These are phyloP conservation scores for Volvox africanus DNA, from an alignment of 139 green algal genomes.

Conservation along the genomic window DNA sequence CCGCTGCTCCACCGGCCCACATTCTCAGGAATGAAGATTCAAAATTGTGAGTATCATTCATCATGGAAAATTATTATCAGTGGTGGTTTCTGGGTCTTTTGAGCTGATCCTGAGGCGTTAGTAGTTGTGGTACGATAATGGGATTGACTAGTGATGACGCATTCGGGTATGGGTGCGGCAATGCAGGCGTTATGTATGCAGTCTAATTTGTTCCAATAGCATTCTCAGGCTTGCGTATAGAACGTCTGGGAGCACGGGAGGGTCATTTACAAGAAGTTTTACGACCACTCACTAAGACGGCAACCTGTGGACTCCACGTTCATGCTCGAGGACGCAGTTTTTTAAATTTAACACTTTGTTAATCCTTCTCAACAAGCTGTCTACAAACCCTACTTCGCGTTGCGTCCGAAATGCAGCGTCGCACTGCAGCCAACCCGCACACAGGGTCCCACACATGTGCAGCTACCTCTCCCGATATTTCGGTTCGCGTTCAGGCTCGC, in stretches of 20 bases:
- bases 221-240: background rate
- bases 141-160: background rate
- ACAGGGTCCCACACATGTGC: too few species aligned
- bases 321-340: background rate
- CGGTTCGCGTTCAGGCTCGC: background rate
- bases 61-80: too few species aligned
- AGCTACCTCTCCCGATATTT: background rate
- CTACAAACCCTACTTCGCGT: background rate
- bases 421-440: too few species aligned
- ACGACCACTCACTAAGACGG: background rate
- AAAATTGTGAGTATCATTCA: too few species aligned
- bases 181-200: background rate
- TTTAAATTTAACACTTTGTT: background rate
- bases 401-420: background rate
- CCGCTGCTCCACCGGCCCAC: too few species aligned
- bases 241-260: background rate
- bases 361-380: background rate
- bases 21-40: too few species aligned
- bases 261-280: background rate
- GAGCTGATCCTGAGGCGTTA: background rate
- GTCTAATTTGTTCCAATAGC: background rate
- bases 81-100: too few species aligned
- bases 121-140: background rate
- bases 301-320: background rate
- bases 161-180: background rate